Conservation (phyloP, 2,329 filamentous ascomycete species). For the Ambrosiella beaveri region DNA sequence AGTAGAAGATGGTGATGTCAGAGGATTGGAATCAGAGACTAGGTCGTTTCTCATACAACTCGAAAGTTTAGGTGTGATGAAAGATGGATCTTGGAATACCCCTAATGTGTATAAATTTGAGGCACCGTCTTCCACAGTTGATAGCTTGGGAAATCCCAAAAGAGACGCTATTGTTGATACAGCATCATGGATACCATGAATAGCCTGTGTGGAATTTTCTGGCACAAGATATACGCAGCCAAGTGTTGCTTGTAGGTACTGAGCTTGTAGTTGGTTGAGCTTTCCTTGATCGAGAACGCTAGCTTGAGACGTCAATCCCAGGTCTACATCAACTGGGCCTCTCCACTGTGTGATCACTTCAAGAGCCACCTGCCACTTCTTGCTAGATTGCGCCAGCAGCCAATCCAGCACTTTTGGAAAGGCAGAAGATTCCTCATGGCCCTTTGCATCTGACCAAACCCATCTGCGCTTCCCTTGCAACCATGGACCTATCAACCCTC, state of each 20-base stretch:
- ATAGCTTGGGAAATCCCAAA: constrained; percentile 40
- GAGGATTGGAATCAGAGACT: constrained; percentile 3
- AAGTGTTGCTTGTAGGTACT: constrained; percentile 51
- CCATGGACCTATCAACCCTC: constrained; percentile 56
- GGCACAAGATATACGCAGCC: constrained; percentile 52
- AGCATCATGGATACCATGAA: constrained; percentile 20
- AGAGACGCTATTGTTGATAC: constrained; percentile 20
- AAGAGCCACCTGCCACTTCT: constrained; percentile 44
- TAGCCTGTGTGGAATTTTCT: constrained; percentile 37
- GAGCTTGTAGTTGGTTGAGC: constrained; percentile 39
- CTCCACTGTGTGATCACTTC: constrained; percentile 54
- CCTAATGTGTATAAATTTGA: constrained; percentile 13
- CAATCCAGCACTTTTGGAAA: constrained; percentile 56
- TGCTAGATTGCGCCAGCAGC: constrained; percentile 42
- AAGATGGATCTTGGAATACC: constrained; percentile 14
- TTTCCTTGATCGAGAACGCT: constrained; percentile 43
- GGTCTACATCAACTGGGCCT: constrained; percentile 51
- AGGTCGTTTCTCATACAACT: constrained; percentile 19
- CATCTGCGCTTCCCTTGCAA: constrained; percentile 27
- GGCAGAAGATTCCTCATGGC: constrained; percentile 29
- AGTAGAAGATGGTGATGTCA: constrained; percentile 1
- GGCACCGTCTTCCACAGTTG: constrained; percentile 25
- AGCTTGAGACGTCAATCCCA: constrained; percentile 38
- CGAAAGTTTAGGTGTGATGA: constrained; percentile 17
- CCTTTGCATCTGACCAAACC: constrained; percentile 16